Percentiles rank a stretch among this genome's conserved stretches.
Evolutionary conservation across 495 filamentous ascomycete genomes (phyloP).

Genomic region (Penicillium samsonianum): DNA sequence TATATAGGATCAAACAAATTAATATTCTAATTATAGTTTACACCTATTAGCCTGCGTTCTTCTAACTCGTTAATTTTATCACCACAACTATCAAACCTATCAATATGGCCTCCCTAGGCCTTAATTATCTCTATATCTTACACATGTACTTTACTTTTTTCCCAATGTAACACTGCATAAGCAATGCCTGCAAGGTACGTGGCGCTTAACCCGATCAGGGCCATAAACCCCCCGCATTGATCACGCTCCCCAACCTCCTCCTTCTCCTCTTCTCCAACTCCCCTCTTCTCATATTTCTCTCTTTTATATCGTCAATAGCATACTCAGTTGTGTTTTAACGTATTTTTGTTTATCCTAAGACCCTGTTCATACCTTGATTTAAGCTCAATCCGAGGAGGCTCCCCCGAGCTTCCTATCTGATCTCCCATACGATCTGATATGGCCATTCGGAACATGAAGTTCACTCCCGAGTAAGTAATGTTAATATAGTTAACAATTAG

Average conservation of each 20-base stretch:
- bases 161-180: neutral
- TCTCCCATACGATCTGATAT: slow-evolving; percentile 42
- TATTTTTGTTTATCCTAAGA: neutral
- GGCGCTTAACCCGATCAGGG: slow-evolving; percentile 9
- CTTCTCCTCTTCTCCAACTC: slow-evolving; percentile 19
- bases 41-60: too few relatives aligned
- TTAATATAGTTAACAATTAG: neutral
- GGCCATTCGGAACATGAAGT: slow-evolving; percentile 67
- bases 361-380: slow-evolving; percentile 1
- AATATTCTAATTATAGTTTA: too few relatives aligned
- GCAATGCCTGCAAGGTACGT: slow-evolving; percentile 1
- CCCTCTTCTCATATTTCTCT: slow-evolving; percentile 5
- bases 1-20: too few relatives aligned
- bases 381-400: slow-evolving; percentile 6
- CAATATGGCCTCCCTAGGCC: too few relatives aligned
- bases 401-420: slow-evolving; percentile 19
- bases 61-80: too few relatives aligned
- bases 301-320: neutral
- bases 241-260: slow-evolving; percentile 19
- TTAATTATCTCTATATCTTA: too few relatives aligned
- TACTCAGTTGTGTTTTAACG: neutral
- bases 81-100: too few relatives aligned
- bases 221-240: slow-evolving; percentile 18
- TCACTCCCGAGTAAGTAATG: slow-evolving; percentile 65
- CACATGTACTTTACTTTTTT: slow-evolving; percentile 5